Percentiles rank a stretch among this genome's conserved stretches.
phyloP scores from a whole-genome alignment of 352 stramenopile species.

The Globisporangium uncinulatum region DNA sequence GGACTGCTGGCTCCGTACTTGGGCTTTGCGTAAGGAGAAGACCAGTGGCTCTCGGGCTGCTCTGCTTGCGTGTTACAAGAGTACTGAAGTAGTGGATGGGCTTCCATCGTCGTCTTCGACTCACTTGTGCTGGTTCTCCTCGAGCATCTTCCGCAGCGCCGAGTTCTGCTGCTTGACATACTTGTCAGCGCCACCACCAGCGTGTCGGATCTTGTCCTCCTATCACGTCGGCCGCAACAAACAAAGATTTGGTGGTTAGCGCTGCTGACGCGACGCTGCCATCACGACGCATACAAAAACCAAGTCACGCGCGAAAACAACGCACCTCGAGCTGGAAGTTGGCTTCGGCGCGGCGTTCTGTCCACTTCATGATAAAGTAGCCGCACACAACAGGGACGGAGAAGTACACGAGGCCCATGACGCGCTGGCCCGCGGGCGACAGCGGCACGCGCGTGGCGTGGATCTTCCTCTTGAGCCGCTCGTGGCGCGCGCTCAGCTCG shows the following conservation, averaged over 20 bases:
- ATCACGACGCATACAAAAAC: background rate
- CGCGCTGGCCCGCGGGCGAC: constrained; percentile 74
- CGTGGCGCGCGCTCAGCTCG: constrained; percentile 66
- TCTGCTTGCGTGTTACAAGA: constrained; percentile 28
- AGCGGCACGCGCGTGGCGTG: constrained; percentile 89
- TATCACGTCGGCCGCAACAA: constrained; percentile 9
- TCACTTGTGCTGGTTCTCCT: constrained; percentile 20
- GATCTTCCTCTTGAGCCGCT: constrained; percentile 90
- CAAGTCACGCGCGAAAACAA: background rate
- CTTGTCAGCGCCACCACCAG: constrained; percentile 32
- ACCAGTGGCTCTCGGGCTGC: constrained; percentile 46
- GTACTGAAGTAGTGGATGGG: background rate
- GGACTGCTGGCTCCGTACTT: constrained; percentile 25
- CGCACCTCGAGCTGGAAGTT: constrained; percentile 74
- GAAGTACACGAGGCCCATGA: constrained; percentile 91
- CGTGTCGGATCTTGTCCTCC: constrained; percentile 64
- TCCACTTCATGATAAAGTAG: constrained; percentile 92
- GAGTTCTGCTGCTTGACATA: constrained; percentile 69
- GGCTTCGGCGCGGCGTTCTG: constrained; percentile 53
- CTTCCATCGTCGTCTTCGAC: background rate
- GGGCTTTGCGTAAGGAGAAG: constrained; percentile 3
- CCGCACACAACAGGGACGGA: constrained; percentile 79
- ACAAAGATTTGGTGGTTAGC: background rate
- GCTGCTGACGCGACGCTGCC: background rate
- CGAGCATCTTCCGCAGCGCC: constrained; percentile 45